phyloP scores from a whole-genome alignment of 2,329 filamentous ascomycete species.

The Hypoxylon sp. region DNA sequence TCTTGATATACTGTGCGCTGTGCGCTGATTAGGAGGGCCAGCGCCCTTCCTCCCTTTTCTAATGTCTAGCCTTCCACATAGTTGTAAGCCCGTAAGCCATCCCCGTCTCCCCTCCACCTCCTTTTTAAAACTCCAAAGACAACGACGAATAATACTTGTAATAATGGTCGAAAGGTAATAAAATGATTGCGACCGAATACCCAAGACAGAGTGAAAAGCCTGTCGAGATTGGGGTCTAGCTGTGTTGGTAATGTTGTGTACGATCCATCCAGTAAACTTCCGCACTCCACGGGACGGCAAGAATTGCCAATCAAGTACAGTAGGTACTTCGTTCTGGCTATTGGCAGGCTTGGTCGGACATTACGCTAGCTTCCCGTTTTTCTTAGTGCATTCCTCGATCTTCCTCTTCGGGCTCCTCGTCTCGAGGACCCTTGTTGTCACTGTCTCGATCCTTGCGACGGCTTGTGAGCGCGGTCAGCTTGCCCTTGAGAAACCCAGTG shows the following conservation, averaged over 20 bases:
- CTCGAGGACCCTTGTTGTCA: constrained; percentile 24
- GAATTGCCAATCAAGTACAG: constrained; percentile 4
- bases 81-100: constrained; percentile 7
- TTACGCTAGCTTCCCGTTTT: not conserved
- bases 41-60: not conserved
- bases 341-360: not conserved
- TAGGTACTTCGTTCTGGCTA: not conserved
- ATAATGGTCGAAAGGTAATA: constrained; percentile 9
- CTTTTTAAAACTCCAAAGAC: constrained; percentile 20
- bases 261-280: not conserved
- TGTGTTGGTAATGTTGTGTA: constrained; percentile 15
- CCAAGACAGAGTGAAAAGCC: not conserved
- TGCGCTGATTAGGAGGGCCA: constrained; percentile 10
- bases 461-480: constrained; percentile 45
- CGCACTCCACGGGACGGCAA: not conserved
- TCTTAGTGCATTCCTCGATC: constrained; percentile 12
- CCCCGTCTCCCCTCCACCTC: constrained; percentile 11
- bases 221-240: constrained; percentile 11
- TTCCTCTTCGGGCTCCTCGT: constrained; percentile 31
- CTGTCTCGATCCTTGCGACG: constrained; percentile 41
- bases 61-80: constrained; percentile 7
- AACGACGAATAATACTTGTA: constrained; percentile 19
- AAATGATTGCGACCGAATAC: constrained; percentile 21
- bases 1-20: constrained; percentile 11
- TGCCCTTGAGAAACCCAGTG: constrained; percentile 49